phyloP scores from a whole-genome alignment of 1,284 basidiomycete species.

The Pisolithus thermaeus region DNA sequence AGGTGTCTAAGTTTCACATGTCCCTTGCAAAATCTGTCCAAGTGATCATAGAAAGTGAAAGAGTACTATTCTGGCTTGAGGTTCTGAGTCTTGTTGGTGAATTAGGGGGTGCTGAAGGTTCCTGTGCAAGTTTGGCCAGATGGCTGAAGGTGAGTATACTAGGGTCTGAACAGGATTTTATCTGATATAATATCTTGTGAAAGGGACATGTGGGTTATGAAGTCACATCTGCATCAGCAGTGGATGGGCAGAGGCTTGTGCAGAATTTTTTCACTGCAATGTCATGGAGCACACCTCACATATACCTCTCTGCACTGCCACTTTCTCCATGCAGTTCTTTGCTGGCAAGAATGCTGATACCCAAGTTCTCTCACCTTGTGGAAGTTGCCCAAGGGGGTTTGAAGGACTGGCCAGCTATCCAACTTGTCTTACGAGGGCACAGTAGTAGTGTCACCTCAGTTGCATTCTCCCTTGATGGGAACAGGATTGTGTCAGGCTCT shows the following conservation, averaged over 20 bases:
- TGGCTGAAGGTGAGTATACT: not conserved
- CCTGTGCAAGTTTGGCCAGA: not conserved
- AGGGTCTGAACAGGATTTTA: not conserved
- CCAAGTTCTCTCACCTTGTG: not conserved
- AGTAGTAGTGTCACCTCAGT: not conserved
- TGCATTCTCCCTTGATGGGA: not conserved
- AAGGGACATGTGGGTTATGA: not conserved
- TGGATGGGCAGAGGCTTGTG: not conserved
- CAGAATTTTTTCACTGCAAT: not conserved
- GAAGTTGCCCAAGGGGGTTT: not conserved
- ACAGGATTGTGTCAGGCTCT: not conserved
- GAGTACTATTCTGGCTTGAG: slow-evolving; percentile 1
- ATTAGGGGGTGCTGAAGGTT: not conserved
- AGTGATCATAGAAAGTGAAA: not conserved
- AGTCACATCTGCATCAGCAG: not conserved
- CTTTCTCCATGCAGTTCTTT: not conserved
- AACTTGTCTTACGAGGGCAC: not conserved
- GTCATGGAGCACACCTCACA: not conserved
- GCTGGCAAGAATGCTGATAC: not conserved
- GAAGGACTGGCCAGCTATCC: not conserved
- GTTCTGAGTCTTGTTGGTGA: not conserved
- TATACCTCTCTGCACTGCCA: not conserved
- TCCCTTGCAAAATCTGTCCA: not conserved
- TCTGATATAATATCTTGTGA: not conserved
- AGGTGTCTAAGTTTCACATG: not conserved